Evolutionary conservation across 805 yeast genomes (phyloP), one percentile per base, ranked within the genome.

Genomic region (Maudiozyma saulgeensis): DNA sequence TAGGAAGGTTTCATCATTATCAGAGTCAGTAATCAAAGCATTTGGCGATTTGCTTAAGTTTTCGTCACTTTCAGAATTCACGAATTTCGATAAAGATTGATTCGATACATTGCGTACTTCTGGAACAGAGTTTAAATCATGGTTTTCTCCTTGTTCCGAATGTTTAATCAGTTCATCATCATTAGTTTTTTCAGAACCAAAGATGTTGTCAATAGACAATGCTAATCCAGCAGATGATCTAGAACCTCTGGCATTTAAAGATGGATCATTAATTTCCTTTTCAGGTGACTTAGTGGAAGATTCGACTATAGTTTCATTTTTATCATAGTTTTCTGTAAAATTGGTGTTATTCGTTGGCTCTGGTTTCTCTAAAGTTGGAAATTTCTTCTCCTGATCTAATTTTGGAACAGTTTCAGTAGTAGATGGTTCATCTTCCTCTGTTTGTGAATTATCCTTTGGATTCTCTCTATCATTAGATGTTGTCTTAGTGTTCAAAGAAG

Each of bases 91-190:
- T 15, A 47, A 31, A 19, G 46, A 41, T n/a, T 38, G 37, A 4
- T 28, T 43, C 16, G 42, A 43, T 38, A 21, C 35, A 25, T 16
- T 21, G 16, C 19, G 42, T 13, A 39, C 11, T 15, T 38, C 18
- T 3, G 47, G 28, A 9, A 23, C 26, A 11, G 41, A 16, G 3
- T 43, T 37, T n/a, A 39, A 12, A 13, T 43, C 28, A 18, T 15
- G 11, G 4, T 28, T 13, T n/a, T 28, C 16, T 26, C 35, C 41
- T 13, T 26, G 37, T 52, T 53, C 43, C 55, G 61, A 26, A 45
- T 38, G 42, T 57, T 61, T 38, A 62, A 69, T 48, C 59, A 62
- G 44, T 63, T 68, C 54, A 53, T 65, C 44, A 19, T 44, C 47
- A n/a, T 44, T 48, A 2, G 32, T 34, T 12, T 31, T 23, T 3